Conservation (phyloP, 495 filamentous ascomycete species). For the Chaetomium tenue region DNA sequence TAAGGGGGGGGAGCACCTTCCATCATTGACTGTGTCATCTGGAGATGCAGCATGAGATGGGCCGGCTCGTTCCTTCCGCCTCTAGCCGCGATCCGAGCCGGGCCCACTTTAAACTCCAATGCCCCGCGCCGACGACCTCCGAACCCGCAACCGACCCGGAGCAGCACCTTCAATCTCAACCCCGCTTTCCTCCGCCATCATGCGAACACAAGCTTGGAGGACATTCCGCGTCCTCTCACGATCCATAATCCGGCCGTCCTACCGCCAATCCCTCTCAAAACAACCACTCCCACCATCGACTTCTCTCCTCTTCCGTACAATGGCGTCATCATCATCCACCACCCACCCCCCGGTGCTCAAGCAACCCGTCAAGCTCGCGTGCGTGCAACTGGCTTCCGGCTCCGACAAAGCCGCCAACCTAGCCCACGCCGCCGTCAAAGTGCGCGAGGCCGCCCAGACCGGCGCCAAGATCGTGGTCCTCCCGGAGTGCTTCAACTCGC, state of each 20-base stretch:
- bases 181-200: conserved; percentile 18
- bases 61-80: conserved; percentile 3
- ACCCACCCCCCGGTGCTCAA: conserved; percentile 61
- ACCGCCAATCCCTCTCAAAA: neutral
- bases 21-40: too few species aligned
- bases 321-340: conserved; percentile 37
- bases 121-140: conserved; percentile 24
- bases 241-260: neutral
- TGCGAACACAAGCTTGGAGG: conserved; percentile 28
- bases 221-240: conserved; percentile 21
- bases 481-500: conserved; percentile 94
- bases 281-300: conserved; percentile 10
- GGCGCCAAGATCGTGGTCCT: conserved; percentile 75
- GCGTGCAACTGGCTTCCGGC: conserved; percentile 76
- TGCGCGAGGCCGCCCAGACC: conserved; percentile 71
- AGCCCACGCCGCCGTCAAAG: conserved; percentile 70
- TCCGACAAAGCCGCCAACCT: conserved; percentile 86
- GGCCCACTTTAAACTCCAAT: conserved; percentile 7
- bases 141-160: conserved; percentile 1
- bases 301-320: conserved; percentile 35
- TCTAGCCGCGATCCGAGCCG: conserved; percentile 4
- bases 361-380: conserved; percentile 74
- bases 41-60: neutral
- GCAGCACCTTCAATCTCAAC: conserved; percentile 10
- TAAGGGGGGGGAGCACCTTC: too few species aligned